A percentile compares a stretch with the other conserved stretches of the same genome.
phyloP scores from a whole-genome alignment of 805 yeast genomes.

The Wickerhamomyces ciferrii region DNA sequence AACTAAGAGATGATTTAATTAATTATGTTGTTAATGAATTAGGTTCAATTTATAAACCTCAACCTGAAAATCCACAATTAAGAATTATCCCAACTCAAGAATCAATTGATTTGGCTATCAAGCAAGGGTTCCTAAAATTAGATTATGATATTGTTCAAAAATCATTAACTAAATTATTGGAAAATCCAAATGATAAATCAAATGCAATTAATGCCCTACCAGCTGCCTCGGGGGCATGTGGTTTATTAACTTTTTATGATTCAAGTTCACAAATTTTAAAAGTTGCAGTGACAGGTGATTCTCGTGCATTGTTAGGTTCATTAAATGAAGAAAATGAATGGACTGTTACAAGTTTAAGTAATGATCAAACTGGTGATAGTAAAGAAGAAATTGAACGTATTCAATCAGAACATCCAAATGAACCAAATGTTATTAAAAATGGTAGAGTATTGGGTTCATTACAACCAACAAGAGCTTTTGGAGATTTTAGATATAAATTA shows the following conservation, averaged over 20 bases:
- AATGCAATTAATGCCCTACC: conserved; percentile 69
- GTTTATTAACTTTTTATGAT: conserved; percentile 81
- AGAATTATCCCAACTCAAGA: conserved; percentile 64
- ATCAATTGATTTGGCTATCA: conserved; percentile 73
- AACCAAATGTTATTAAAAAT: conserved; percentile 65
- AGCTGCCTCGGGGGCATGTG: conserved; percentile 94
- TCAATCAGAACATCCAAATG: conserved; percentile 85
- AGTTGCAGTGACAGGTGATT: conserved; percentile 96
- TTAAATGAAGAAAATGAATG: conserved; percentile 61
- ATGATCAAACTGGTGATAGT: conserved; percentile 94
- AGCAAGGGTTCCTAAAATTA: conserved; percentile 70
- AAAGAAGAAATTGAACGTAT: conserved; percentile 81
- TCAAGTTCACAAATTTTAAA: conserved; percentile 63
- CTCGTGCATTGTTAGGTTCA: conserved; percentile 84
- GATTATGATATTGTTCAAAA: conserved; percentile 84
- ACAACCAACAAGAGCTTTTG: conserved; percentile 96
- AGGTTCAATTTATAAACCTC: conserved; percentile 56
- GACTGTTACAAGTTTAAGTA: conserved; percentile 82
- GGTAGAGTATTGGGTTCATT: conserved; percentile 91
- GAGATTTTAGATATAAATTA: conserved; percentile 93
- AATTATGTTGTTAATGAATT: conserved; percentile 74
- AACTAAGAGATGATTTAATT: conserved; percentile 73
- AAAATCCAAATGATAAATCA: conserved; percentile 54
- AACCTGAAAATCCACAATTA: conserved; percentile 36
- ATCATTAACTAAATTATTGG: conserved; percentile 64